Percentiles rank a stretch among this genome's conserved stretches.
Evolutionary conservation across 2,329 filamentous ascomycete species (phyloP).

Genomic region (Oidium heveae): DNA sequence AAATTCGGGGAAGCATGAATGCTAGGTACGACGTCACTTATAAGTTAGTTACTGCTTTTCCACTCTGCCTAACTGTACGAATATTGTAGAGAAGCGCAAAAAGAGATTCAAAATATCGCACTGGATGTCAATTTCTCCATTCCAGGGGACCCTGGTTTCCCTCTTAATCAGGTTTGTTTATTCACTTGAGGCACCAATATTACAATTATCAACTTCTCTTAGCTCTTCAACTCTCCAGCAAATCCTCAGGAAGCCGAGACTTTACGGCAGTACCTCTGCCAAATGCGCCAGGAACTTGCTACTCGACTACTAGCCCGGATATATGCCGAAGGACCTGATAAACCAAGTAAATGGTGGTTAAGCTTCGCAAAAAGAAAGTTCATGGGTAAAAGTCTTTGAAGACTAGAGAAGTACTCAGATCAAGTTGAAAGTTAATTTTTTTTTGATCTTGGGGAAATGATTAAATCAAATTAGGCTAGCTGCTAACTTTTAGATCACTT

Average conservation of each 20-base stretch:
- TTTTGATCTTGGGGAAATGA: too few relatives aligned
- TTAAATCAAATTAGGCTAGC: too few relatives aligned
- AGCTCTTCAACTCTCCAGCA: conserved; percentile 72
- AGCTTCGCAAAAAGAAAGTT: conserved; percentile 99
- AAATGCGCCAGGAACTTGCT: conserved; percentile 83
- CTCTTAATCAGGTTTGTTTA: conserved; percentile 52
- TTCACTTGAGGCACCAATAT: not conserved
- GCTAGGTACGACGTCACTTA: conserved; percentile 24
- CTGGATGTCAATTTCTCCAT: conserved; percentile 83
- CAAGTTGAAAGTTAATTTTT: too few relatives aligned
- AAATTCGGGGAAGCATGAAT: conserved; percentile 53
- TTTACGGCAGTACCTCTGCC: conserved; percentile 68
- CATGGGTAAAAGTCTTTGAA: conserved; percentile 64
- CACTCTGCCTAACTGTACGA: too few relatives aligned
- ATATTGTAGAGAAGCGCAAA: conserved; percentile 21
- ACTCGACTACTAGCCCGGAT: conserved; percentile 59
- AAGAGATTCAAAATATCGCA: conserved; percentile 75
- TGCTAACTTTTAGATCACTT: too few relatives aligned
- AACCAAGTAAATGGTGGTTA: conserved; percentile 76
- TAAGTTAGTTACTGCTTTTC: too few relatives aligned
- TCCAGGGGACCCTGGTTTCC: conserved; percentile 79
- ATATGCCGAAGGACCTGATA: conserved; percentile 58
- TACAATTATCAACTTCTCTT: not conserved
- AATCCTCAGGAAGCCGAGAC: conserved; percentile 77
- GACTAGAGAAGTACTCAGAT: too few relatives aligned